Conservation (phyloP, 495 filamentous ascomycete species). For the Venustampulla echinocandica region DNA sequence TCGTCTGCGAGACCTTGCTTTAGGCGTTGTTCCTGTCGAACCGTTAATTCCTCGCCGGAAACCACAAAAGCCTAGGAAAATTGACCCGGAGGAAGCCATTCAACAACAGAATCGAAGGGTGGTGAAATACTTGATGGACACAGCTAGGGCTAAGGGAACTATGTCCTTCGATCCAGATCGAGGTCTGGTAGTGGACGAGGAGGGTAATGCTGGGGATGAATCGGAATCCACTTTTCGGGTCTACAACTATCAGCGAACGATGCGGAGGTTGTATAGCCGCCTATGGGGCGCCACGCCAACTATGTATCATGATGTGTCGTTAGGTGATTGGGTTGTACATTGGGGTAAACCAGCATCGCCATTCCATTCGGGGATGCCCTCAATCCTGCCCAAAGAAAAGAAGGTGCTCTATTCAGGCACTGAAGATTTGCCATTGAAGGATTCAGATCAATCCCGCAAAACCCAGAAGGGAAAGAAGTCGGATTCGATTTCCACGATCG, state of each 20-base stretch:
- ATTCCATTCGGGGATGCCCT: too few species aligned
- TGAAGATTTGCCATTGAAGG: too few species aligned
- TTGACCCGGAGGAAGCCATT: neutral
- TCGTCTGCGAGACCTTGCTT: constrained; percentile 47
- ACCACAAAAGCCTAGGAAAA: neutral
- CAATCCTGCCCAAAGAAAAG: constrained; percentile 3
- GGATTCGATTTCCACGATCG: too few species aligned
- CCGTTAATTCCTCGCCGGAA: constrained; percentile 3
- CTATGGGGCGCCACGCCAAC: constrained; percentile 17
- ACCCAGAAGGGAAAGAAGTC: too few species aligned
- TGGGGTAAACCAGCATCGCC: too few species aligned
- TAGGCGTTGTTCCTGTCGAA: constrained; percentile 25
- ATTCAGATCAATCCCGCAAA: too few species aligned
- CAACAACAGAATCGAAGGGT: too few species aligned
- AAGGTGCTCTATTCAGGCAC: constrained; percentile 20
- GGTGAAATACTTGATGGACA: neutral
- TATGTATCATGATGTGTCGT: constrained; percentile 13
- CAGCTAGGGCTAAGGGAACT: neutral
- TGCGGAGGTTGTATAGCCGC: constrained; percentile 15
- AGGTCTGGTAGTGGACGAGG: neutral
- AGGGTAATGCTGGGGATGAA: neutral
- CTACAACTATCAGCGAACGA: neutral
- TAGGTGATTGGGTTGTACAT: constrained; percentile 12
- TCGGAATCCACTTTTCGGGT: neutral
- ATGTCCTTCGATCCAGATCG: neutral